Evolutionary conservation across 495 filamentous ascomycete genomes (phyloP), one percentile per base, ranked within the genome.

Genomic region (Xylaria intraflava): DNA sequence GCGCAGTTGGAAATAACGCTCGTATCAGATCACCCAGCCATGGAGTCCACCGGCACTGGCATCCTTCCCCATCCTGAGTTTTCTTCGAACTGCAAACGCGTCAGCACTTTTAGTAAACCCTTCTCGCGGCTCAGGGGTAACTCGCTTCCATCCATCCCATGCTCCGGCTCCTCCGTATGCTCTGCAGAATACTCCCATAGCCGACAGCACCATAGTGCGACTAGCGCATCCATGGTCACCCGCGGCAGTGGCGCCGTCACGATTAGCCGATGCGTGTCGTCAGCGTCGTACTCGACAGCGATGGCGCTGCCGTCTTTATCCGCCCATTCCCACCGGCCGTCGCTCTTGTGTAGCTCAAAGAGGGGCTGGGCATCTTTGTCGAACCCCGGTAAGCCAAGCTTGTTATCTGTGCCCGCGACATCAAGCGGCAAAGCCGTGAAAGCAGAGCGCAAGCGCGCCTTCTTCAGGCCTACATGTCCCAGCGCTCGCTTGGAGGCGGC

Each of bases 121-220:
- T n/a, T 19, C 2, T 27, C n/a, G 7, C 27, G 33, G 26, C 44
- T 11, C 27, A 33, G 42, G 27, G 44, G 44, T 7, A 14, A 35
- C 51, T 53, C 16, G 46, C 51, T 16, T 23, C 41, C 51, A 31
- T 53, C 51, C 20, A 45, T 33, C 16, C 51, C 51, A 2, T 46
- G 24, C 4, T 53, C 19, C 20, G 26, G 20, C 1, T 33, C 3
- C 29, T 46, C 40, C 17, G 23, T 2, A 36, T 53, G 40, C 12
- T 53, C 51, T 5, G 41, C 51, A 4, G 51, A 53, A 23, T 53
- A 46, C 41, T 46, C 22, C 51, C 51, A 53, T 2, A 53, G 16
- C 40, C 51, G 51, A 27, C 51, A 53, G 40, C 26, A 45, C 51
- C 41, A 53, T 29, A 53, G n/a, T 20, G 51, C 51, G n/a, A 46